These are phyloP conservation scores for Acanthamoeba rhysodes DNA, from an alignment of 208 protist genomes.

Conservation along the genomic window DNA sequence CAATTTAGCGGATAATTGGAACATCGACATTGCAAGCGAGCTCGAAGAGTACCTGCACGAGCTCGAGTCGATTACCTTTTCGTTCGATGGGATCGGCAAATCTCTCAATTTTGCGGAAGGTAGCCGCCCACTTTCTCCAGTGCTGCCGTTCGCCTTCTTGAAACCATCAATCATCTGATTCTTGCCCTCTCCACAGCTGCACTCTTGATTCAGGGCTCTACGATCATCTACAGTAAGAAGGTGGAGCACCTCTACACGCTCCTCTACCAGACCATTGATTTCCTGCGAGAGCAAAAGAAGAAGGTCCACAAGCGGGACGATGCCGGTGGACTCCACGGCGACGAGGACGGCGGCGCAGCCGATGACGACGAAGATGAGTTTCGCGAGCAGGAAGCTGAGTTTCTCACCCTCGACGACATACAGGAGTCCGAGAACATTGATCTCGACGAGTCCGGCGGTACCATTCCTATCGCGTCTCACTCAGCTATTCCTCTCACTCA, in stretches of 20 bases:
- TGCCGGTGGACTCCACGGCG: neutral
- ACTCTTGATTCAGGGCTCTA: constrained; percentile 89
- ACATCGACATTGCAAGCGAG: constrained; percentile 90
- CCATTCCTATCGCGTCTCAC: neutral
- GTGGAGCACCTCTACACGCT: constrained; percentile 90
- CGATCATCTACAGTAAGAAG: constrained; percentile 89
- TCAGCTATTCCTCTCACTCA: no score
- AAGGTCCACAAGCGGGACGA: constrained; percentile 20
- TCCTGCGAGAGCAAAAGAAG: constrained; percentile 82
- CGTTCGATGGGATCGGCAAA: constrained; percentile 82
- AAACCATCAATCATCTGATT: neutral
- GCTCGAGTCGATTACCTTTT: constrained; percentile 84
- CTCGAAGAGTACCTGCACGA: constrained; percentile 89
- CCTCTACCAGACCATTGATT: constrained; percentile 87
- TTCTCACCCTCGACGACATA: constrained; percentile 86
- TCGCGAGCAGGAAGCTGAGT: constrained; percentile 81
- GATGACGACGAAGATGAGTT: constrained; percentile 69
- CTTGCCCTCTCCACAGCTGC: constrained; percentile 79
- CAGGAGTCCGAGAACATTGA: constrained; percentile 77
- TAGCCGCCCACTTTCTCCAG: neutral
- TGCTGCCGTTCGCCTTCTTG: constrained; percentile 5
- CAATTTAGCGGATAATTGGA: constrained; percentile 92
- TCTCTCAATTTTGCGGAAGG: constrained; percentile 90
- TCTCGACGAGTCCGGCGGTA: constrained; percentile 53
- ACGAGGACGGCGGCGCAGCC: constrained; percentile 72